Evolutionary conservation across 2,329 filamentous ascomycete species (phyloP), one percentile per base, ranked within the genome.

Genomic region (Claviceps citrina): DNA sequence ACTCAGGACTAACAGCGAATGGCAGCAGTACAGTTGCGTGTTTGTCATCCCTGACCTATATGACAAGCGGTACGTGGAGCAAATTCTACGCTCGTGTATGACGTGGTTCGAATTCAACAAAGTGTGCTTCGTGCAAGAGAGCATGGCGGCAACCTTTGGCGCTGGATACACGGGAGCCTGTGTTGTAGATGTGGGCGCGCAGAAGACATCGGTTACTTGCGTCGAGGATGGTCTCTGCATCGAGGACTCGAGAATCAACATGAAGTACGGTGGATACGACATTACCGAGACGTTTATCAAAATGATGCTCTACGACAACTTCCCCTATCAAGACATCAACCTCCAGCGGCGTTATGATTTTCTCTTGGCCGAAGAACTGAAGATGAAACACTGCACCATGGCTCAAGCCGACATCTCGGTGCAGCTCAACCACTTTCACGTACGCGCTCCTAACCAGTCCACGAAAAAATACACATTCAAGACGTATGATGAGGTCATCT

Each of bases 251-350:
- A 77, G 91, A 13, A 76, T 98, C 55, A 96, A 96, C 57, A 65
- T 98, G 47, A 96, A 98, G 58, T 93, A 81, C 52, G 91, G 91
- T 38, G 91, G 91, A 1, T 78, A 73, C 51, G 91, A 98, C 58
- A 82, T 96, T 28, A 96, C 91, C 0, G 85, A 94, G 51, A 83
- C 84, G 0, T 95, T 98, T 53, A 72, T 94, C 57, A 94, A 91
- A 63, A 96, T 96, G 89, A 86, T 96, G 81, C 74, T 98, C 2
- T 86, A 82, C 60, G 87, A 95, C 57, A 82, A 91, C 52, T 95
- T 98, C 51, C 89, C 93, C 5, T 98, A 98, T 57, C 73, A 81
- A 36, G 87, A 95, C 16, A 93, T 98, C 62, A 94, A 98, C 55
- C 68, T 98, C 22, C 79, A 77, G 57, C 74, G 86, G 40, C 76